Evolutionary conservation across 2,329 filamentous ascomycete species (phyloP).

Genomic region (Clonostachys rosea): DNA sequence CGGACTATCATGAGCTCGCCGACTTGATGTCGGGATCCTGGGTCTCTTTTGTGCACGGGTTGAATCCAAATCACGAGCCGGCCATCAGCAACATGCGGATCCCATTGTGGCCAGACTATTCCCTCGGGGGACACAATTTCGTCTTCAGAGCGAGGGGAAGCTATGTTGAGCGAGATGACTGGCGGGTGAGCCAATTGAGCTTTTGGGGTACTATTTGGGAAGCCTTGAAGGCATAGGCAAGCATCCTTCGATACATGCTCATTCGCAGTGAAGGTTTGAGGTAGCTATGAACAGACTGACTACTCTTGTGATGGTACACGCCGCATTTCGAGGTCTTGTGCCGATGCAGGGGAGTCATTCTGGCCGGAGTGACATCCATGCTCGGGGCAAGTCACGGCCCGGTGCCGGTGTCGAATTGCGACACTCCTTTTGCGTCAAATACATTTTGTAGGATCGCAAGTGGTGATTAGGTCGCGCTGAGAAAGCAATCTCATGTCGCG

Average conservation of each 20-base stretch:
- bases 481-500: too few relatives aligned
- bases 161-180: not conserved
- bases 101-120: not conserved
- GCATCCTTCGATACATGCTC: not conserved
- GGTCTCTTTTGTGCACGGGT: constrained; percentile 30
- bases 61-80: not conserved
- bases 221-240: not conserved
- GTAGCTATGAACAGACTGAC: too few relatives aligned
- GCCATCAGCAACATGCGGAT: not conserved
- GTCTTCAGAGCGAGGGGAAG: not conserved
- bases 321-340: too few relatives aligned
- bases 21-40: constrained; percentile 40
- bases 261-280: too few relatives aligned
- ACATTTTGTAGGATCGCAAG: too few relatives aligned
- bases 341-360: too few relatives aligned
- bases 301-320: too few relatives aligned
- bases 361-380: too few relatives aligned
- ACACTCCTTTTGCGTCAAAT: too few relatives aligned
- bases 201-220: not conserved
- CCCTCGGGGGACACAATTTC: not conserved
- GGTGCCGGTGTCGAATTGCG: too few relatives aligned
- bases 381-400: too few relatives aligned
- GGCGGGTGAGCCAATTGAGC: not conserved
- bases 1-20: constrained; percentile 22
- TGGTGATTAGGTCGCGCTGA: too few relatives aligned